Evolutionary conservation across 164 flowering plant genomes (phyloP).

Genomic region (Chimonanthus praecox): DNA sequence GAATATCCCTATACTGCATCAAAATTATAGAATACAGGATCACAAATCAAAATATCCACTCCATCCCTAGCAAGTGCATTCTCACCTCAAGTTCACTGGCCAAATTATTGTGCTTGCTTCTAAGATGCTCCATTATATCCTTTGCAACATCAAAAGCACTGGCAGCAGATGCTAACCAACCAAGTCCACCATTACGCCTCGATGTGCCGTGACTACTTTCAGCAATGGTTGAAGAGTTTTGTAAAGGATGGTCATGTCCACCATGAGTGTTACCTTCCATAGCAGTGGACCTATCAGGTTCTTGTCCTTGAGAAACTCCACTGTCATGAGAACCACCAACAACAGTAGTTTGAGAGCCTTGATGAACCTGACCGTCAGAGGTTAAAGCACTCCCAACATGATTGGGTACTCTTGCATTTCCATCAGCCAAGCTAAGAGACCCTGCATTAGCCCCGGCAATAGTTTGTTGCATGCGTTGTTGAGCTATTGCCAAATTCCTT

Average conservation of each 20-base stretch:
- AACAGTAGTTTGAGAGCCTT: slow-evolving; percentile 49
- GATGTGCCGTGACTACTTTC: slow-evolving; percentile 64
- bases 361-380: slow-evolving; percentile 64
- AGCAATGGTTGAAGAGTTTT: slow-evolving; percentile 44
- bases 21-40: no score
- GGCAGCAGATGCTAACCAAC: slow-evolving; percentile 63
- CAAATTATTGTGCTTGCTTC: slow-evolving; percentile 93
- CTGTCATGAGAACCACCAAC: slow-evolving; percentile 66
- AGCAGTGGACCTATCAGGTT: slow-evolving; percentile 62
- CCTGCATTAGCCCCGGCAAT: slow-evolving; percentile 37
- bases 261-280: slow-evolving; percentile 46
- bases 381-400: slow-evolving; percentile 35
- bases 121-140: slow-evolving; percentile 93
- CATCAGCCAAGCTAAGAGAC: slow-evolving; percentile 53
- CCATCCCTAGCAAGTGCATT: not conserved
- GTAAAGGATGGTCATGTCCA: slow-evolving; percentile 61
- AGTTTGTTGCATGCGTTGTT: slow-evolving; percentile 88
- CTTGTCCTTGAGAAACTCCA: slow-evolving; percentile 78
- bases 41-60: no score
- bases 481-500: slow-evolving; percentile 70
- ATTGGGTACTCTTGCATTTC: slow-evolving; percentile 46
- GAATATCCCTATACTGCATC: no score
- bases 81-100: slow-evolving; percentile 98
- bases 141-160: slow-evolving; percentile 98
- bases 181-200: slow-evolving; percentile 63